phyloP scores from a whole-genome alignment of 2,329 filamentous ascomycete species.

The Diaporthe capsici region DNA sequence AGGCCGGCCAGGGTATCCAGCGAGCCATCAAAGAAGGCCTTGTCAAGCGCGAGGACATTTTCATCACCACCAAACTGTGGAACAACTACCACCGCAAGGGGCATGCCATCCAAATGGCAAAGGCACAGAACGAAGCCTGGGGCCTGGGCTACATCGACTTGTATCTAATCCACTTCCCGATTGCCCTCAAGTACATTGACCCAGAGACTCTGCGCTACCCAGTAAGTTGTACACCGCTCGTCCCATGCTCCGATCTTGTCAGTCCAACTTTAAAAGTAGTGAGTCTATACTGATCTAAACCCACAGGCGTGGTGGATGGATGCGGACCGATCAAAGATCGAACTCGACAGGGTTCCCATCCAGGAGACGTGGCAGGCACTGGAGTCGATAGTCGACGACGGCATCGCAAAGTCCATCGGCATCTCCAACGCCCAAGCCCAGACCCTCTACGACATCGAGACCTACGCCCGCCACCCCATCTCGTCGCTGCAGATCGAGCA shows the following conservation, averaged over 20 bases:
- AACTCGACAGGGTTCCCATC: neutral
- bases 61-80: conserved; percentile 13
- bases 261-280: neutral
- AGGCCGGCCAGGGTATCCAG: neutral
- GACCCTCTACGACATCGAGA: conserved; percentile 9
- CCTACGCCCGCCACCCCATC: conserved; percentile 8
- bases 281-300: neutral
- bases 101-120: conserved; percentile 8
- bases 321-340: neutral
- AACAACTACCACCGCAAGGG: conserved; percentile 2
- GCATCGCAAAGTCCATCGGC: conserved; percentile 13
- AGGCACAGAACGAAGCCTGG: conserved; percentile 2
- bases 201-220: neutral
- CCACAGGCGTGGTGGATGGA: neutral
- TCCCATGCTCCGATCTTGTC: no score
- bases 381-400: conserved; percentile 4
- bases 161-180: neutral
- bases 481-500: conserved; percentile 17
- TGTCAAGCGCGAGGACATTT: conserved; percentile 9
- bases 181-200: neutral
- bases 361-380: conserved; percentile 11
- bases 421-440: conserved; percentile 13
- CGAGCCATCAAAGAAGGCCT: conserved; percentile 1
- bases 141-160: conserved; percentile 8
- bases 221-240: neutral